phyloP scores from a whole-genome alignment of 768 basidiomycete genomes.

The Cyathus striatus region DNA sequence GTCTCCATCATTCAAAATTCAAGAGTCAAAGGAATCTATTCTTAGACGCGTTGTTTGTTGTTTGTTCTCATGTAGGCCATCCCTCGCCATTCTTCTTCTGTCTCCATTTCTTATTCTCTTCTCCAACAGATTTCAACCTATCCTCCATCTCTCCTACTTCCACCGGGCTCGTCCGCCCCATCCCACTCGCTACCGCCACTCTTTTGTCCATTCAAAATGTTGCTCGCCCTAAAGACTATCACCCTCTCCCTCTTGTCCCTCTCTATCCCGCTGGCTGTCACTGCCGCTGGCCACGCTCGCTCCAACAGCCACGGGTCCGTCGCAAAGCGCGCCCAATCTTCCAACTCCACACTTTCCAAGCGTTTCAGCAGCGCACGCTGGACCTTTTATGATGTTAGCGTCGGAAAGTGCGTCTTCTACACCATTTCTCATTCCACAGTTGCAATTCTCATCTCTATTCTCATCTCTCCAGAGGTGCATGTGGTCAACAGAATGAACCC shows the following conservation, averaged over 20 bases:
- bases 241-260: conserved; percentile 21
- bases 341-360: too few relatives aligned
- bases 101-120: background rate
- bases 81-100: background rate
- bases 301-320: too few relatives aligned
- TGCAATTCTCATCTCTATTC: too few relatives aligned
- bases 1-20: background rate
- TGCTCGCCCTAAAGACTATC: conserved; percentile 15
- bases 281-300: conserved; percentile 24
- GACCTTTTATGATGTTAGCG: conserved; percentile 45
- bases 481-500: conserved; percentile 18
- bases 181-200: background rate
- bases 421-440: too few relatives aligned
- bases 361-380: conserved; percentile 35
- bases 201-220: background rate
- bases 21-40: background rate
- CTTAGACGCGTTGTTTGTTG: background rate
- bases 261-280: conserved; percentile 28
- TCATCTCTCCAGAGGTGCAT: too few relatives aligned
- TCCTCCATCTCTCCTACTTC: background rate
- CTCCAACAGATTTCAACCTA: background rate
- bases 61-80: background rate
- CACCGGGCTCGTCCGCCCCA: too few relatives aligned
- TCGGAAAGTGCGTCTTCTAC: conserved; percentile 11
- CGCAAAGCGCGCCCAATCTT: too few relatives aligned